Evolutionary conservation across 2,329 filamentous ascomycete genomes (phyloP), one percentile per base, ranked within the genome.

Genomic region (Pestalotiopsis sp.): DNA sequence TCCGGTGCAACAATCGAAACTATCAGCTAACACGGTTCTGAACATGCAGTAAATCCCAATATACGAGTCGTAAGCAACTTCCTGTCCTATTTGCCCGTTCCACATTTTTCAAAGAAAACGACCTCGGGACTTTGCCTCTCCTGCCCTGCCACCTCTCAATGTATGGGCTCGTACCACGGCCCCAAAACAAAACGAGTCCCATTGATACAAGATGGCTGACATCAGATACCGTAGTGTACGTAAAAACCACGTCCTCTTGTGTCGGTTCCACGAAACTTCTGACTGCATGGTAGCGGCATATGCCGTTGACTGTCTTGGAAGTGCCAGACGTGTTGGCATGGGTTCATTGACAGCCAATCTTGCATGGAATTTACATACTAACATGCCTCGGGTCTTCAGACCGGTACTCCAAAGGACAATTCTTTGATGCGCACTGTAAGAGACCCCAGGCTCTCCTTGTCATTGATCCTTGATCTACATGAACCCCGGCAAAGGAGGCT

Each of bases 371-470:
- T n/a, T 4, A 52, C n/a, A 12, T 20, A 36, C 59, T 62, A 39
- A 62, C 59, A 62, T 39, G 31, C 20, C 20, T n/a, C 36, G 27
- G 13, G 14, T 27, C 17, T 36, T 9, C 31, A 62, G 59, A 62
- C 23, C 57, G 27, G 6, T 59, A 59, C 23, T 88, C 87, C 1
- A 89, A 91, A 72, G 93, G 93, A 0, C 94, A 98, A 78, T 97
- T 95, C 78, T 98, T 98, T 78, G 94, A 94, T 76, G 91, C 93
- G 75, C 95, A 98, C 79, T 98, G 93, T 95, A 87, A 75, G 91
- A 87, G 17, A 20, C 20, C 17, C 45, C 14, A 52, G 45, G 45
- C 45, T 52, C 11, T 52, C 45, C 45, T 57, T 59, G 17, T 31
- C 27, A 23, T 17, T 6, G 9, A 17, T 23, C 3, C 23, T 17